These are phyloP conservation scores for Prinsepia uniflora DNA, from an alignment of 306 rosid species.

Conservation along the genomic window DNA sequence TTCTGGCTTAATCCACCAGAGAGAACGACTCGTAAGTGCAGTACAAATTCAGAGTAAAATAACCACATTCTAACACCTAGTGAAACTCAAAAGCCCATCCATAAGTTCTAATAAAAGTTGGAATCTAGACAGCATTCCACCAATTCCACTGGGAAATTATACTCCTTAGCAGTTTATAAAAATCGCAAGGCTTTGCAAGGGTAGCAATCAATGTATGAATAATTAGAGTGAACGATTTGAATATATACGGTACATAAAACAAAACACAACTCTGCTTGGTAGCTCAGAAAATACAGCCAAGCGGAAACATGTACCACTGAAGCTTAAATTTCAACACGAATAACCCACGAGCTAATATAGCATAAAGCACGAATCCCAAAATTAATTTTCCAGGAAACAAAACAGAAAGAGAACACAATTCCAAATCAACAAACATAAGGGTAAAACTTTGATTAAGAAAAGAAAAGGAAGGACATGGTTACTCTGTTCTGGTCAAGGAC, in stretches of 20 bases:
- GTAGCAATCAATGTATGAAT: not conserved
- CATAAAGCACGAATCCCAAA: not conserved
- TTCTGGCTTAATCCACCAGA: too few relatives aligned
- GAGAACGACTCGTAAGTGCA: not conserved
- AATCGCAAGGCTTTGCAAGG: not conserved
- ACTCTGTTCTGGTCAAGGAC: slow-evolving; percentile 87
- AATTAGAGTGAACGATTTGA: not conserved
- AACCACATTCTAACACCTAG: not conserved
- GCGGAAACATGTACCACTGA: not conserved
- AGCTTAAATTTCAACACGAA: not conserved
- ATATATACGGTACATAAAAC: not conserved
- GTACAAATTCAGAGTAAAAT: not conserved
- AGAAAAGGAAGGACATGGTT: not conserved
- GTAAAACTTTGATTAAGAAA: not conserved
- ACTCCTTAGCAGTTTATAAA: not conserved
- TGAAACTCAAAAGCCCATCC: not conserved
- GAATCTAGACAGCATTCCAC: not conserved
- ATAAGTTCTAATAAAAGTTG: not conserved
- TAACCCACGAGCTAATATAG: not conserved
- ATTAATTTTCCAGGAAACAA: not conserved
- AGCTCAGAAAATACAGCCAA: not conserved
- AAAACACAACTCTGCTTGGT: not conserved
- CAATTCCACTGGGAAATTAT: not conserved
- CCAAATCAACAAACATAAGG: not conserved
- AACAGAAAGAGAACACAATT: not conserved